A percentile compares a stretch with the other conserved stretches of the same genome.
These are phyloP conservation scores for Citrus cavaleriei DNA, from an alignment of 345 rosid genomes.

Conservation along the genomic window DNA sequence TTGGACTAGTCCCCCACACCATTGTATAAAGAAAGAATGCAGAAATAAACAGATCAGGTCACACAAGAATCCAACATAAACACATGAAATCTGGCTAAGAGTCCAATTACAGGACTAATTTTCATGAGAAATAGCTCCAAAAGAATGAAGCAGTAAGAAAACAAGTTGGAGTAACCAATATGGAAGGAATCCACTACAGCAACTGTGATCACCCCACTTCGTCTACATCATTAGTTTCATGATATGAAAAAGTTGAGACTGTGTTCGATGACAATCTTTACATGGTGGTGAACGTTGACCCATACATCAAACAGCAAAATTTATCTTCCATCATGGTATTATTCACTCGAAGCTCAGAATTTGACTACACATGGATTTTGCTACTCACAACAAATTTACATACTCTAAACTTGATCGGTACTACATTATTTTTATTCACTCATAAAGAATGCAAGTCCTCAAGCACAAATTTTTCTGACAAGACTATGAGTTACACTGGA, in stretches of 20 bases:
- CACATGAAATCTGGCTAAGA: not conserved
- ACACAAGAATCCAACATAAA: not conserved
- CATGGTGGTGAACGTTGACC: not conserved
- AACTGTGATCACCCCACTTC: not conserved
- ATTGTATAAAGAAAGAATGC: not conserved
- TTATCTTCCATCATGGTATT: constrained; percentile 1
- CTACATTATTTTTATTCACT: not conserved
- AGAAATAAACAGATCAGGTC: not conserved
- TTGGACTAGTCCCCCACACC: not conserved
- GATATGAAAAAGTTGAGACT: not conserved
- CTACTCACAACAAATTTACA: not conserved
- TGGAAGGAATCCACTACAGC: not conserved
- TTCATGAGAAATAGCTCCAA: not conserved
- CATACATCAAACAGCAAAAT: not conserved
- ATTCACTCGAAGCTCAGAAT: constrained; percentile 1
- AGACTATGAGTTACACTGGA: not conserved
- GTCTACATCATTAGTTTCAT: not conserved
- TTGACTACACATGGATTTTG: not conserved
- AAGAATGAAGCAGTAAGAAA: not conserved
- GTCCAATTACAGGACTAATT: not conserved
- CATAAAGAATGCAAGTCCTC: not conserved
- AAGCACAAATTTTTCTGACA: not conserved
- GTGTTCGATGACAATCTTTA: not conserved
- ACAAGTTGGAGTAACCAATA: not conserved
- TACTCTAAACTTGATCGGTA: not conserved